phyloP scores from a whole-genome alignment of 2,329 filamentous ascomycete species.

The Nectriaceae sp. region DNA sequence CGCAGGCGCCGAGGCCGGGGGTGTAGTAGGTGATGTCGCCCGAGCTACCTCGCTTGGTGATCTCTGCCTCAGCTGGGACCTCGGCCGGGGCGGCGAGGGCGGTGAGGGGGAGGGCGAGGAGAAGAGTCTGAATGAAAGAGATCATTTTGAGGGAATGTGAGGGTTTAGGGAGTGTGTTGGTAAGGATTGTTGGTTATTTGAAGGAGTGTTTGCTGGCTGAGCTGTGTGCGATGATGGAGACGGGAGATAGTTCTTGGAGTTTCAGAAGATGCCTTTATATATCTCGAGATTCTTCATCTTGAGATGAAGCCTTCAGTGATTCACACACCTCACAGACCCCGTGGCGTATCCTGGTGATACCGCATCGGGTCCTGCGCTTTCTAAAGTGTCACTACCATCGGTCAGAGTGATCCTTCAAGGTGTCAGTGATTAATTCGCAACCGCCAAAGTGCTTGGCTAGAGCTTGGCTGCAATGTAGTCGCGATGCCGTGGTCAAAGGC shows the following conservation, averaged over 20 bases:
- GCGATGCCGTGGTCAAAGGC: too few relatives aligned
- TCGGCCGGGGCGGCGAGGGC: constrained; percentile 16
- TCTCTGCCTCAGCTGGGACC: constrained; percentile 2
- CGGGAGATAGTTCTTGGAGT: neutral
- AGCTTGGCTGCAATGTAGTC: too few relatives aligned
- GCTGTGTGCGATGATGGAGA: neutral
- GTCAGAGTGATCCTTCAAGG: too few relatives aligned
- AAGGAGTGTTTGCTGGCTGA: neutral
- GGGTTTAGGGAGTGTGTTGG: neutral
- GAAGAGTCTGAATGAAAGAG: constrained; percentile 14
- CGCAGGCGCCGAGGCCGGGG: constrained; percentile 69
- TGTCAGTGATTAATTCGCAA: too few relatives aligned
- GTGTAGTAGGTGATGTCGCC: constrained; percentile 55
- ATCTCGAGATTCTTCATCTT: neutral
- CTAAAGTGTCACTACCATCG: too few relatives aligned
- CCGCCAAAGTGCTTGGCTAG: too few relatives aligned
- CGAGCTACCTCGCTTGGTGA: too few relatives aligned
- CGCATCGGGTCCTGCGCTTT: too few relatives aligned
- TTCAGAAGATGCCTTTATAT: neutral
- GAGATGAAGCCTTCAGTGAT: neutral
- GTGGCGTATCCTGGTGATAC: too few relatives aligned
- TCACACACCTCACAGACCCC: too few relatives aligned
- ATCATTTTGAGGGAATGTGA: constrained; percentile 21
- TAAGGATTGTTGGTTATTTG: neutral
- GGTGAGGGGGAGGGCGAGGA: constrained; percentile 21